phyloP scores from a whole-genome alignment of 768 basidiomycete genomes.

The Thelephora ganbajun region DNA sequence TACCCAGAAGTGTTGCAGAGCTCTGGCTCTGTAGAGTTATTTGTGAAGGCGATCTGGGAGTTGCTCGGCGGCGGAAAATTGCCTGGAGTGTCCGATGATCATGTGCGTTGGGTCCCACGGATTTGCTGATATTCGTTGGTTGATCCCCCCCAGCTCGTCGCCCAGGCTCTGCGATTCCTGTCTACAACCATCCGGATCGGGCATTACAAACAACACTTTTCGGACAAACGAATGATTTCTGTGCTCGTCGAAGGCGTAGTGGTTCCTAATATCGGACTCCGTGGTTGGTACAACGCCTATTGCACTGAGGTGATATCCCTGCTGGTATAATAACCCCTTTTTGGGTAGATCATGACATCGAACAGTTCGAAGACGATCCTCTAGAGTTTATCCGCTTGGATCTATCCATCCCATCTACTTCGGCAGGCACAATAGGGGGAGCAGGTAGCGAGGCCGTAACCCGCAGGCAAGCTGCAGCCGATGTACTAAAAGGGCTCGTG shows the following conservation, averaged over 20 bases:
- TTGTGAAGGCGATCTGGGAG: constrained; percentile 85
- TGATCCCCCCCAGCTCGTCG: constrained; percentile 47
- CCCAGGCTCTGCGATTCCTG: constrained; percentile 82
- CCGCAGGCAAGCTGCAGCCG: constrained; percentile 83
- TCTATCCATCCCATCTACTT: constrained; percentile 45
- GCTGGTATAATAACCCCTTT: not conserved
- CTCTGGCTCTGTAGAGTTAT: constrained; percentile 47
- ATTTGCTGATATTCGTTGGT: not conserved
- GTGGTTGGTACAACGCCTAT: constrained; percentile 24
- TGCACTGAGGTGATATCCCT: too few relatives aligned
- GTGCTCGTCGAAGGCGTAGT: constrained; percentile 82
- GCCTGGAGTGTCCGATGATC: constrained; percentile 61
- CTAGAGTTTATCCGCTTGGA: constrained; percentile 89
- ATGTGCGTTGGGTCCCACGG: constrained; percentile 27
- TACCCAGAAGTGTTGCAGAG: constrained; percentile 67
- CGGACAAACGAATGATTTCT: constrained; percentile 65
- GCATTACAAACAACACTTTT: constrained; percentile 69
- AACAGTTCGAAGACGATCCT: constrained; percentile 95
- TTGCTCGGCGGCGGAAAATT: constrained; percentile 64
- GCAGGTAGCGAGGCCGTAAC: constrained; percentile 62
- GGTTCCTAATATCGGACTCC: constrained; percentile 81
- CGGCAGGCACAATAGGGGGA: constrained; percentile 19
- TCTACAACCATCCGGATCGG: constrained; percentile 87
- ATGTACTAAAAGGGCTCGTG: constrained; percentile 88
- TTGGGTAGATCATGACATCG: constrained; percentile 62